These are phyloP conservation scores for Strobilomyces confusus DNA, from an alignment of 768 basidiomycete species.

Conservation along the genomic window DNA sequence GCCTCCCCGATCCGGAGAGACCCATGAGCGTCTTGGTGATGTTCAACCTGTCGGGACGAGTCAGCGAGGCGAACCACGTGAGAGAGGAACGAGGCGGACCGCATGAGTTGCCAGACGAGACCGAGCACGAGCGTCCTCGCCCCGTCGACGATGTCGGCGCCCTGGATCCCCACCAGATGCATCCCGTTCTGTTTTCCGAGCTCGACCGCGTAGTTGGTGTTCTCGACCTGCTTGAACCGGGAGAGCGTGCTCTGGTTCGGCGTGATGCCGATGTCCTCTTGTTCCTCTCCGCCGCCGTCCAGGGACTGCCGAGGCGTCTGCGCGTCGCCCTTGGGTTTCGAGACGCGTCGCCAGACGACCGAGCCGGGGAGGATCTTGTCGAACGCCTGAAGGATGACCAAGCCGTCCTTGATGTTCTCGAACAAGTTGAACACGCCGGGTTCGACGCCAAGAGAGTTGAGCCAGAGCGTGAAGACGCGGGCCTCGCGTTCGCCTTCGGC, in stretches of 20 bases:
- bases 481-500: slow-evolving; percentile 99
- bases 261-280: slow-evolving; percentile 76
- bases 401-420: slow-evolving; percentile 91
- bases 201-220: slow-evolving; percentile 95
- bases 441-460: slow-evolving; percentile 96
- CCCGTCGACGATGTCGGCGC: slow-evolving; percentile 96
- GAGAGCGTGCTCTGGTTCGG: slow-evolving; percentile 84
- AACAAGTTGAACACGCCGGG: slow-evolving; percentile 96
- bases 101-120: slow-evolving; percentile 97
- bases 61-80: background rate
- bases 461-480: slow-evolving; percentile 95
- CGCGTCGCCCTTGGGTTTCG: slow-evolving; percentile 70
- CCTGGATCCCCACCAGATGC: slow-evolving; percentile 97
- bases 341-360: slow-evolving; percentile 94
- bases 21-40: slow-evolving; percentile 86
- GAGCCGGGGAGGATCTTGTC: slow-evolving; percentile 92
- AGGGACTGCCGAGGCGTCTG: slow-evolving; percentile 37
- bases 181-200: slow-evolving; percentile 90
- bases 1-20: slow-evolving; percentile 68
- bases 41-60: slow-evolving; percentile 52
- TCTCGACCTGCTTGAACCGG: slow-evolving; percentile 96
- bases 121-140: slow-evolving; percentile 89
- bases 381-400: slow-evolving; percentile 91
- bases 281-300: slow-evolving; percentile 57
- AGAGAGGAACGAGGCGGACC: slow-evolving; percentile 42